Evolutionary conservation across 495 filamentous ascomycete genomes (phyloP), one percentile per base, ranked within the genome.

Genomic region (Polyplosphaeria fusca): DNA sequence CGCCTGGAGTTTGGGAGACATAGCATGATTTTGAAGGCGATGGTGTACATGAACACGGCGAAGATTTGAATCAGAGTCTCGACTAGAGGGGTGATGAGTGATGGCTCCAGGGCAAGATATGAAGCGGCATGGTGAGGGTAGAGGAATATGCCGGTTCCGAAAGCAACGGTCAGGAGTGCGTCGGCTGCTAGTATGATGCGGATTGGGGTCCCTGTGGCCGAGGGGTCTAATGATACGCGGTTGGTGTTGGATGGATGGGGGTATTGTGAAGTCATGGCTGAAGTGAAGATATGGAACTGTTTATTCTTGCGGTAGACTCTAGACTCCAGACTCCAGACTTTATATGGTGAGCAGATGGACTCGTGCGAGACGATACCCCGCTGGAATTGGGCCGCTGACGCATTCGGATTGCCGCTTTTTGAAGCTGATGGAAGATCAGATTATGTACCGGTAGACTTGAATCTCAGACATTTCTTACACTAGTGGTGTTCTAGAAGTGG

Each of bases 41-140:
- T 35, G 30, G 14, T 35, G 30, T 7, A 35, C 7, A 14, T 35
- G 7, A 14, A 35, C 7, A 35, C 14, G 7, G 7, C 30, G 7
- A 35, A 7, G 7, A 35, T 7, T 7, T 14, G 7, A 14, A 35
- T 35, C 7, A 35, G 7, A 7, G 30, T 7, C 30, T 35, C 42
- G n/a, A 37, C 19, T 18, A 52, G 40, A n/a, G 62, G 51, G 9
- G 51, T 65, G 30, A 63, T 60, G 27, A 47, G 23, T 9, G 54
- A 52, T 16, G 63, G 49, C 1, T 43, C n/a, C n/a, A 24, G 19
- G 45, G 55, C 54, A 12, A 68, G 35, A 37, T 35, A 54, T 16
- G 26, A 46, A 32, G 63, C 51, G 44, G 32, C 26, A 11, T 5
- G 19, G 12, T 52, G 38, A 1, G 62, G 63, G 42, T 41, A 37